Conservation (phyloP, 2,329 filamentous ascomycete species). For the Pseudocercospora musae region DNA sequence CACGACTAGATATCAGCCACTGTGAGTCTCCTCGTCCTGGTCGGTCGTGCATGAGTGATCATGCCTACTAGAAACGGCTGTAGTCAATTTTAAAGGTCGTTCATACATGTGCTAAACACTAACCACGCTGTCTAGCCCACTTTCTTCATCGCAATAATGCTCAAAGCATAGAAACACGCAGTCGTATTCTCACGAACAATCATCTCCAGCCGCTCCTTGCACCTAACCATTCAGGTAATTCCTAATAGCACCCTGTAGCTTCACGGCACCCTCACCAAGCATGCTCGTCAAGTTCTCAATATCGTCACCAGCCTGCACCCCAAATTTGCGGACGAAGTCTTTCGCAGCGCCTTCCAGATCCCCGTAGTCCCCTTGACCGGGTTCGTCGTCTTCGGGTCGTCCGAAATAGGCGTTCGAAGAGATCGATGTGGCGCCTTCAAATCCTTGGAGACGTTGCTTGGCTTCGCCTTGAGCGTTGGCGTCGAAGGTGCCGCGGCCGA, state of each 20-base stretch:
- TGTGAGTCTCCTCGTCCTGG: no score
- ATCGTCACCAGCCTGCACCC: slow-evolving; percentile 92
- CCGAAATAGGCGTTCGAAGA: slow-evolving; percentile 98
- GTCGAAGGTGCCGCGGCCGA: slow-evolving; percentile 85
- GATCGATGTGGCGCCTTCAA: slow-evolving; percentile 88
- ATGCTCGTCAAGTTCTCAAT: slow-evolving; percentile 82
- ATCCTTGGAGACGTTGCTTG: slow-evolving; percentile 81
- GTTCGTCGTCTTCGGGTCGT: slow-evolving; percentile 67
- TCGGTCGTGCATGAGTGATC: no score
- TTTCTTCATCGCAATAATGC: background rate
- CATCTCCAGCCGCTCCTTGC: background rate
- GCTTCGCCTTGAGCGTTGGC: slow-evolving; percentile 77
- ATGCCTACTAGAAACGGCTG: background rate
- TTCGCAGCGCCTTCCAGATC: slow-evolving; percentile 91
- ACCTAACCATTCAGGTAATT: slow-evolving; percentile 35
- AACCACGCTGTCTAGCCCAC: background rate
- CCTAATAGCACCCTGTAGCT: slow-evolving; percentile 65
- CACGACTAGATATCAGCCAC: no score
- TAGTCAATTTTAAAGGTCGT: background rate
- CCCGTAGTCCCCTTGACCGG: slow-evolving; percentile 68
- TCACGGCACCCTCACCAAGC: slow-evolving; percentile 79
- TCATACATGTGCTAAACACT: background rate
- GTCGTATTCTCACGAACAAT: background rate
- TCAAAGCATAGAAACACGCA: background rate
- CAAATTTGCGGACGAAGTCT: slow-evolving; percentile 93